Evolutionary conservation across 1,284 basidiomycete genomes (phyloP), one percentile per base, ranked within the genome.

Genomic region (Vanrija pseudolonga): DNA sequence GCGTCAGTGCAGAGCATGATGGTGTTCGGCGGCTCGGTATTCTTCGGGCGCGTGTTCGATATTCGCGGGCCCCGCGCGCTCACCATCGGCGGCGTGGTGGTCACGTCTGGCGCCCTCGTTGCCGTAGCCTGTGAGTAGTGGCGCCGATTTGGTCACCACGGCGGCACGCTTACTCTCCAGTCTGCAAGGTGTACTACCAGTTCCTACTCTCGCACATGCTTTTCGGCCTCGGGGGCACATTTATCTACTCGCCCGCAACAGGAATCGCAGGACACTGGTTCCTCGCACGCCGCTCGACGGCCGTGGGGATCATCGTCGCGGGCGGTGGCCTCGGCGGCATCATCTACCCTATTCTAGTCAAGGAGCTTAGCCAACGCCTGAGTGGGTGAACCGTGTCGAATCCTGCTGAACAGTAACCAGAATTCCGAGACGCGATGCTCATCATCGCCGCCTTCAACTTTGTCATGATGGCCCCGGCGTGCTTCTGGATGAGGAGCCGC

Each of bases 191-290:
- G 48, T 76, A 69, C 61, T 76, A 71, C 53, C 74, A 76, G 52
- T 71, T 76, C 56, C 55, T 74, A 14, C 65, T 74, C 17, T 68
- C 72, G 2, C 73, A 74, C 47, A 50, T 66, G 4, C 57, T 67
- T 3, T 72, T 69, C 42, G 74, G 74, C 19, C 47, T 72, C 11
- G 64, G 67, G 1, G 69, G 67, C 0, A 62, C 66, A 0, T 51
- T 71, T 15, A 47, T 73, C 14, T 76, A 72, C 49, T 64, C 71
- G 0, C 72, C 74, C 11, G 62, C 71, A 0, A 74, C 71, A 3
- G 71, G 72, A 1, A 67, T 74, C n/a, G 63, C 65, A 2, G 69
- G 69, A 0, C 74, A 76, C 50, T 76, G 74, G 74, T 76, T 76
- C 58, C 51, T 70, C 44, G 57, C 63, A 37, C 63, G 60, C 24